Percentiles rank a stretch among this genome's conserved stretches.
Evolutionary conservation across 169 alveolate genomes (phyloP).

Genomic region (Eimeria sp.): DNA sequence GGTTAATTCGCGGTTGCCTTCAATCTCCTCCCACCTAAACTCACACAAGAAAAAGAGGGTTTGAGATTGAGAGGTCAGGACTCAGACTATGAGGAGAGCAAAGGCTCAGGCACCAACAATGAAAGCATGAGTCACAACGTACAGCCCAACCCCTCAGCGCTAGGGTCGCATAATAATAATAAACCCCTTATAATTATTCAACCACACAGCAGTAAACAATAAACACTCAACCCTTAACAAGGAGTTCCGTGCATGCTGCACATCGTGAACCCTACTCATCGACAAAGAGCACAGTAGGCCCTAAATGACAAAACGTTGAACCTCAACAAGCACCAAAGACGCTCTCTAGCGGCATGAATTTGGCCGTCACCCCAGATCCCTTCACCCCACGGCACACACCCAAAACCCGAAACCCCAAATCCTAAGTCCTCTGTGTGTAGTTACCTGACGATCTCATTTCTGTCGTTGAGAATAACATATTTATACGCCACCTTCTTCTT

Average conservation of each 20-base stretch:
- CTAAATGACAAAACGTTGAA: no score
- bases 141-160: background rate
- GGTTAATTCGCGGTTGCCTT: slow-evolving; percentile 76
- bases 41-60: background rate
- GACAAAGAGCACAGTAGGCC: no score
- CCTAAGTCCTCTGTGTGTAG: background rate
- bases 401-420: slow-evolving; percentile 28
- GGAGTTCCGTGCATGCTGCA: background rate
- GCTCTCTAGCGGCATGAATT: no score
- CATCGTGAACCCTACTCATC: background rate
- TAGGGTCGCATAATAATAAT: background rate
- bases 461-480: slow-evolving; percentile 72
- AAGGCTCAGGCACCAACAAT: background rate
- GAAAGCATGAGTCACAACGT: background rate
- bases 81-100: background rate
- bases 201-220: no score
- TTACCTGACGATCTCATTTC: slow-evolving; percentile 71
- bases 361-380: background rate
- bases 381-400: background rate
- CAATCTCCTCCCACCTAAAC: slow-evolving; percentile 78
- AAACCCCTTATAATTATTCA: no score
- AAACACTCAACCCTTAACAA: no score
- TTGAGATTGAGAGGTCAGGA: background rate
- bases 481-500: slow-evolving; percentile 73
- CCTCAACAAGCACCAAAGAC: no score